Percentiles rank a stretch among this genome's conserved stretches.
These are phyloP conservation scores for Endocarpon pusillum DNA, from an alignment of 495 filamentous ascomycete genomes.

Conservation along the genomic window DNA sequence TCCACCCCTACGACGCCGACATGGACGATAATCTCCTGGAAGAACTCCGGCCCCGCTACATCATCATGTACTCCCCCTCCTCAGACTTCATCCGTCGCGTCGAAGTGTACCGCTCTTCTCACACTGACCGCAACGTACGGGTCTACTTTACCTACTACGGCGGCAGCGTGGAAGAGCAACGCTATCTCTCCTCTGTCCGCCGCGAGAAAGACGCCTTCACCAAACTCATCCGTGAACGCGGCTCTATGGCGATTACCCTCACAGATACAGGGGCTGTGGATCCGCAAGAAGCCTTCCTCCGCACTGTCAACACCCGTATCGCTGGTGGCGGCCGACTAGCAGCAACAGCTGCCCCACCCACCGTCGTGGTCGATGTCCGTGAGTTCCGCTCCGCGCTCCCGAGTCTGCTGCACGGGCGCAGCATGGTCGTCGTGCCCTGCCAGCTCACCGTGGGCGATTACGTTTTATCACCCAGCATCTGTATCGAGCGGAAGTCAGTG, in stretches of 20 bases:
- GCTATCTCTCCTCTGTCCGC: conserved; percentile 74
- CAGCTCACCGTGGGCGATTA: conserved; percentile 97
- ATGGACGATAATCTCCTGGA: conserved; percentile 92
- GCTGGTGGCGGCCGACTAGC: conserved; percentile 79
- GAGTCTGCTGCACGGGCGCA: conserved; percentile 75
- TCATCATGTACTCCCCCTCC: conserved; percentile 98
- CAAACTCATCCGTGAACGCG: conserved; percentile 80
- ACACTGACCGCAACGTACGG: conserved; percentile 69
- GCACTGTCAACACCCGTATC: conserved; percentile 92
- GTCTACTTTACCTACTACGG: conserved; percentile 96
- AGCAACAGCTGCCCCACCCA: conserved; percentile 80
- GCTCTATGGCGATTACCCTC: conserved; percentile 78
- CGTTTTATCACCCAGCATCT: conserved; percentile 75
- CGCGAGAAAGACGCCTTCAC: conserved; percentile 93
- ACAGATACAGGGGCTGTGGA: conserved; percentile 61
- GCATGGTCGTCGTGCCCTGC: conserved; percentile 74
- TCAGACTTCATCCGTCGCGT: conserved; percentile 87
- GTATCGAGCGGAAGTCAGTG: conserved; percentile 86
- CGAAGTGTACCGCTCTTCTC: conserved; percentile 89
- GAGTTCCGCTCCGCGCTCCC: conserved; percentile 90
- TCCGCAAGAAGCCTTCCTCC: conserved; percentile 80
- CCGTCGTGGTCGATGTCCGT: conserved; percentile 86
- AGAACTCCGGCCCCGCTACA: conserved; percentile 80
- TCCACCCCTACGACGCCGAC: conserved; percentile 89
- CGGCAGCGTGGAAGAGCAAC: conserved; percentile 88